A percentile compares a stretch with the other conserved stretches of the same genome.
phyloP scores from a whole-genome alignment of 768 basidiomycete species.

The Cystobasidium tubakii region DNA sequence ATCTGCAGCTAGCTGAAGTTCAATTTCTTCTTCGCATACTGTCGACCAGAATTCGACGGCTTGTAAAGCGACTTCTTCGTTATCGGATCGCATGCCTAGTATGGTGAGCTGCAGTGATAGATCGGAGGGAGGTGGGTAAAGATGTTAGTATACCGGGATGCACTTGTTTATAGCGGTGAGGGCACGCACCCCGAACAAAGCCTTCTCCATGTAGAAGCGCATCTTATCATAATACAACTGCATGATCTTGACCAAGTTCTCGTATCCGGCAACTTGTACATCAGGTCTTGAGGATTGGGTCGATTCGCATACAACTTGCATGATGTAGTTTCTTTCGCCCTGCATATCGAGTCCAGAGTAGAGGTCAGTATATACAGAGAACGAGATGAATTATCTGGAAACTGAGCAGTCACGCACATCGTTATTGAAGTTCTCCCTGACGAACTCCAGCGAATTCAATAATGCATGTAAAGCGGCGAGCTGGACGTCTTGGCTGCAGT shows the following conservation, averaged over 20 bases:
- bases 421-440: slow-evolving; percentile 93
- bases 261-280: slow-evolving; percentile 94
- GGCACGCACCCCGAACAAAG: slow-evolving; percentile 76
- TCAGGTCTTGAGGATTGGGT: slow-evolving; percentile 72
- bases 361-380: no score
- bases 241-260: slow-evolving; percentile 94
- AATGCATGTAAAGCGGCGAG: slow-evolving; percentile 85
- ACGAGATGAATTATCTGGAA: no score
- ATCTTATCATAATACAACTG: slow-evolving; percentile 97
- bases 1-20: slow-evolving; percentile 86
- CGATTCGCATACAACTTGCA: slow-evolving; percentile 99
- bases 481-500: slow-evolving; percentile 69
- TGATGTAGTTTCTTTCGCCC: slow-evolving; percentile 99
- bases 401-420: slow-evolving; percentile 60
- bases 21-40: slow-evolving; percentile 94
- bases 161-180: not conserved
- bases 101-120: slow-evolving; percentile 67
- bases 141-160: not conserved
- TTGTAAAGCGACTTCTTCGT: slow-evolving; percentile 86
- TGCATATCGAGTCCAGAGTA: slow-evolving; percentile 50
- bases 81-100: slow-evolving; percentile 89
- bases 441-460: slow-evolving; percentile 92
- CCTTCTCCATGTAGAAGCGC: slow-evolving; percentile 98
- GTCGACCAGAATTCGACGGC: slow-evolving; percentile 99
- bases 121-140: slow-evolving; percentile 40